Evolutionary conservation across 371 early-diverging fungal genomes (phyloP), one percentile per base, ranked within the genome.

Genomic region (Rhizopus stolonifer): DNA sequence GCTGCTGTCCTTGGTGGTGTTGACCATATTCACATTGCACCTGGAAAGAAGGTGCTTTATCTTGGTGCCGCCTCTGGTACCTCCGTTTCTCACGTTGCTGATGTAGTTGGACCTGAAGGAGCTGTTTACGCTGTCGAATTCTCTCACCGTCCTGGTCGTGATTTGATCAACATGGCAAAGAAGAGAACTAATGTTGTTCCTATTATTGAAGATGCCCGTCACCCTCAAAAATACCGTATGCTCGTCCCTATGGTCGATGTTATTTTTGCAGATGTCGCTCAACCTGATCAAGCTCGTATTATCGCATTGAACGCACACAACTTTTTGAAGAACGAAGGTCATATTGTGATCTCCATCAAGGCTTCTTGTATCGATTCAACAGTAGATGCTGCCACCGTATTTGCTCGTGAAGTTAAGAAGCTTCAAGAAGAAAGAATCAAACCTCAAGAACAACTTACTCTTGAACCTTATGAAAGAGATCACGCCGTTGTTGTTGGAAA

Each of bases 331-430:
- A 94, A 94, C 74, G 86, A 90, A 40, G 99, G 99, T 32, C 94
- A 96, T 72, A 93, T 99, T 74, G 96, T 99, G 49, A 98, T 99
- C 64, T 95, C 96, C 45, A 99, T 99, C 84, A 99, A 99, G 90
- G 99, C 99, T 56, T 99, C 99, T 84, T 99, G 99, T 85, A 99
- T 99, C 62, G 99, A 99, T 82, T 99, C 99, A 34, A 96, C 99
- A 5, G 94, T 96, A 8, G 96, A 94, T 68, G 98, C 99, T 25
- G 90, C 94, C 45, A 94, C 90, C 42, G 77, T 99, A 45, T 99
- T 99, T 81, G 99, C 99, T 14, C 86, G 91, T 49, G 99, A 99
- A 83, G 96, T 99, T 54, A 93, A 98, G 82, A 98, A 98, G 82
- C 84, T 99, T 53, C 95, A 95, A 74, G 94, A 94, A 76, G 96